These are phyloP conservation scores for Neofusicoccum sp. DNA, from an alignment of 2,329 filamentous ascomycete species.

Conservation along the genomic window DNA sequence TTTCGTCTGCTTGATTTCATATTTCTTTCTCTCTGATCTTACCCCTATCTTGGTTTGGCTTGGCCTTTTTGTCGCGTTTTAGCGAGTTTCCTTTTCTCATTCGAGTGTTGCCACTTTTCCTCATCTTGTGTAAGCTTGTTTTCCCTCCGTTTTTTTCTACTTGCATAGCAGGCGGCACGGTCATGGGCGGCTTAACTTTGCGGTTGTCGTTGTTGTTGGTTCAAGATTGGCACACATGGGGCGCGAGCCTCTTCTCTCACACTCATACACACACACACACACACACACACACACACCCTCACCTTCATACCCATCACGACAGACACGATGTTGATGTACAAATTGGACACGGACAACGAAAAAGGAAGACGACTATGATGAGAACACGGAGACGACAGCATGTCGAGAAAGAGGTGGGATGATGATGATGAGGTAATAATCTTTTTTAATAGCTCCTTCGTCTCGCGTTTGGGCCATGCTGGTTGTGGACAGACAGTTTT, in stretches of 20 bases:
- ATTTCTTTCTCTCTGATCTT: neutral
- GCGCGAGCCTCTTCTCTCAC: constrained; percentile 7
- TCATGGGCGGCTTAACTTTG: neutral
- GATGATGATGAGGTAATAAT: neutral
- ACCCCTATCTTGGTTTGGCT: neutral
- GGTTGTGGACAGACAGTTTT: neutral
- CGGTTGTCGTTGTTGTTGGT: neutral
- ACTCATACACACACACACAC: neutral
- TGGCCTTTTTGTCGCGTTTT: neutral
- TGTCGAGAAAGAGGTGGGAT: neutral
- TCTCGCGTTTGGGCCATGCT: constrained; percentile 13
- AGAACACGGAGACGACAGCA: neutral
- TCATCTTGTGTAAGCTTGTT: neutral
- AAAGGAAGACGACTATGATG: neutral
- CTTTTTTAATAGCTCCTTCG: neutral
- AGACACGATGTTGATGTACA: constrained; percentile 11
- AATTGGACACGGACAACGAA: neutral
- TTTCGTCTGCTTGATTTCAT: neutral
- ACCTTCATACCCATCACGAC: constrained; percentile 6
- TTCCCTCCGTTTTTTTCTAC: neutral
- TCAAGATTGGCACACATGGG: constrained; percentile 8
- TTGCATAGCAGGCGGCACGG: neutral
- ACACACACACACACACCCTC: neutral
- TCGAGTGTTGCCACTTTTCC: neutral
- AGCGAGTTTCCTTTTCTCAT: neutral